Percentiles rank a stretch among this genome's conserved stretches.
Evolutionary conservation across 2,329 filamentous ascomycete species (phyloP).

Genomic region (Penicillium paneum): DNA sequence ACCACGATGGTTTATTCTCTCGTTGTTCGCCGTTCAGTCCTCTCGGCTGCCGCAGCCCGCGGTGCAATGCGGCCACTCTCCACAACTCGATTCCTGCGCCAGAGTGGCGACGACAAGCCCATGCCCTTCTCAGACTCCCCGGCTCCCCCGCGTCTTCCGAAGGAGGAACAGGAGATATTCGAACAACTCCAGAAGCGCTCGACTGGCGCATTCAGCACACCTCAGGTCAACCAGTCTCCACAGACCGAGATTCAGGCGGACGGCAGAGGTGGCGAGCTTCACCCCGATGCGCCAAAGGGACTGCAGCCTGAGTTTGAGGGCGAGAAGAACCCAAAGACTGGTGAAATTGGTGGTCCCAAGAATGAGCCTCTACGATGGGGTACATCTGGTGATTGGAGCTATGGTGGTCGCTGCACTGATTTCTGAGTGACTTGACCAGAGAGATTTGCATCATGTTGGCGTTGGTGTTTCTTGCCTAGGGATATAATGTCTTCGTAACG

Average conservation of each 20-base stretch:
- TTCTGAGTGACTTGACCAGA: slow-evolving; percentile 52
- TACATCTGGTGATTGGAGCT: slow-evolving; percentile 75
- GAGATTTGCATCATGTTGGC: slow-evolving; percentile 21
- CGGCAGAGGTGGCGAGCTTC: slow-evolving; percentile 63
- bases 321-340: slow-evolving; percentile 86
- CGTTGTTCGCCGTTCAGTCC: slow-evolving; percentile 36
- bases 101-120: slow-evolving; percentile 26
- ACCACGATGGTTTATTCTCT: slow-evolving; percentile 23
- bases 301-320: slow-evolving; percentile 90
- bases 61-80: slow-evolving; percentile 26
- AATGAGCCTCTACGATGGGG: slow-evolving; percentile 94
- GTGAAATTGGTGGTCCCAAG: slow-evolving; percentile 94
- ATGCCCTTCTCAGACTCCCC: slow-evolving; percentile 50
- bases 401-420: slow-evolving; percentile 91
- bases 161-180: slow-evolving; percentile 85
- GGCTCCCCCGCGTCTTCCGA: slow-evolving; percentile 78
- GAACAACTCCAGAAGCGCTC: slow-evolving; percentile 77
- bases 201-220: slow-evolving; percentile 74
- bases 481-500: not conserved
- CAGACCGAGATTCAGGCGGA: slow-evolving; percentile 50
- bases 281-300: slow-evolving; percentile 70
- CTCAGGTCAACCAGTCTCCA: slow-evolving; percentile 52
- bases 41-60: slow-evolving; percentile 40
- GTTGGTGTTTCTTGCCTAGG: slow-evolving; percentile 17
- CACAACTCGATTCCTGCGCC: slow-evolving; percentile 23